Conservation (phyloP, 305 asterid genomes). For the Fraxinus greggii region DNA sequence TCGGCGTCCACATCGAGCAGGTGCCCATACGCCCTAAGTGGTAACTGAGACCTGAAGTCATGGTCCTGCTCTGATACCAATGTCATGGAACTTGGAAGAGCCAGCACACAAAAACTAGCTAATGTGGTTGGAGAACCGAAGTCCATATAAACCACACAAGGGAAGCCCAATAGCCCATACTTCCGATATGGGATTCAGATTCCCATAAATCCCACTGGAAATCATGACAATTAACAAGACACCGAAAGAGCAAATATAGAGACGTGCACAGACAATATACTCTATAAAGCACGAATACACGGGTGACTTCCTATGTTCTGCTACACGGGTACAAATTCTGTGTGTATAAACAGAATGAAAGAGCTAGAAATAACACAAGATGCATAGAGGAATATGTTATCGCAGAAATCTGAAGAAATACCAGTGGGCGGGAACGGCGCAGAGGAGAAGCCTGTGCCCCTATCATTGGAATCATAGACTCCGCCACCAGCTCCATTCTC, state of each 20-base stretch:
- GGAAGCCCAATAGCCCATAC: too few species aligned
- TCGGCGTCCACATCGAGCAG: too few species aligned
- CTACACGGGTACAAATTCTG: background rate
- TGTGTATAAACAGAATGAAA: background rate
- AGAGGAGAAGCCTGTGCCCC: slow-evolving; percentile 32
- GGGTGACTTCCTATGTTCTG: background rate
- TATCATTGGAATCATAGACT: slow-evolving; percentile 50
- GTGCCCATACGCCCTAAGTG: too few species aligned
- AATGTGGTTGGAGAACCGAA: too few species aligned
- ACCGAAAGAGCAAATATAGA: background rate
- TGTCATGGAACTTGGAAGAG: too few species aligned
- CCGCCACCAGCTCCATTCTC: slow-evolving; percentile 63
- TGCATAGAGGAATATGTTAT: background rate
- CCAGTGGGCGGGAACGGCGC: background rate
- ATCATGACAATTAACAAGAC: background rate
- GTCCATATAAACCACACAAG: too few species aligned
- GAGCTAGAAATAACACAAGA: background rate
- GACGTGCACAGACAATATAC: background rate
- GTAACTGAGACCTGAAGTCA: too few species aligned
- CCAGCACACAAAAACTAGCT: too few species aligned
- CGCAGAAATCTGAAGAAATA: background rate
- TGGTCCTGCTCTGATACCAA: too few species aligned
- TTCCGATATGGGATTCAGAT: too few species aligned
- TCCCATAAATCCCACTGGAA: too few species aligned
- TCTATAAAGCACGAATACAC: background rate